Percentiles rank a stretch among this genome's conserved stretches.
phyloP scores from a whole-genome alignment of 306 rosid species.

The Sicyos baderoa region DNA sequence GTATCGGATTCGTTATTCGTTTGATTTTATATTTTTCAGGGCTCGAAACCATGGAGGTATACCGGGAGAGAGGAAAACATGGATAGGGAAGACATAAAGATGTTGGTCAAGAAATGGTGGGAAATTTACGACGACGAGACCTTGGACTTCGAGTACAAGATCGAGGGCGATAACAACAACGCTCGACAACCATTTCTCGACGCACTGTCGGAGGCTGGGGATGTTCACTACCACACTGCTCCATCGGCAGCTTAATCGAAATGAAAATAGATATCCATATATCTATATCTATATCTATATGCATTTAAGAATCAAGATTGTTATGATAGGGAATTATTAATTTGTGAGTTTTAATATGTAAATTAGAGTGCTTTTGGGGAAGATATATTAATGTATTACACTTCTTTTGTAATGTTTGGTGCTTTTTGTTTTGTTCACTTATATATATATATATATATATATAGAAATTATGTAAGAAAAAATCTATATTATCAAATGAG shows the following conservation, averaged over 20 bases:
- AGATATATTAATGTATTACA: not conserved
- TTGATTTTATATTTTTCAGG: constrained; percentile 26
- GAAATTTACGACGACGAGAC: constrained; percentile 64
- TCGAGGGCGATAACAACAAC: not conserved
- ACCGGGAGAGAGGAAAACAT: constrained; percentile 68
- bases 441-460: not conserved
- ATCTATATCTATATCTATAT: not conserved
- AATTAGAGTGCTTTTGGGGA: constrained; percentile 8
- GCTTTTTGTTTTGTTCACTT: not conserved
- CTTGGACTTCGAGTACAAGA: constrained; percentile 30
- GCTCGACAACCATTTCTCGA: constrained; percentile 17
- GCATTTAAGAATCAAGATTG: not conserved
- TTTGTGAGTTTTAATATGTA: not conserved
- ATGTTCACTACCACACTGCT: not conserved
- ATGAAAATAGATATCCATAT: no score
- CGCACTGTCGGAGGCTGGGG: constrained; percentile 18
- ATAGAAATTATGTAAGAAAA: not conserved
- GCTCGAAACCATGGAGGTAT: constrained; percentile 89
- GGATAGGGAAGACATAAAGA: constrained; percentile 71
- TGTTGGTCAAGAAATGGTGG: constrained; percentile 69
- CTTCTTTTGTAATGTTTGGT: not conserved
- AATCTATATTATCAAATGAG: not conserved
- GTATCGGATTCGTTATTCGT: no score
- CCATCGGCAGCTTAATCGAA: no score
- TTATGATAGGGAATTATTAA: not conserved